Evolutionary conservation across 495 filamentous ascomycete species (phyloP).

Genomic region (Xylaria castorea): DNA sequence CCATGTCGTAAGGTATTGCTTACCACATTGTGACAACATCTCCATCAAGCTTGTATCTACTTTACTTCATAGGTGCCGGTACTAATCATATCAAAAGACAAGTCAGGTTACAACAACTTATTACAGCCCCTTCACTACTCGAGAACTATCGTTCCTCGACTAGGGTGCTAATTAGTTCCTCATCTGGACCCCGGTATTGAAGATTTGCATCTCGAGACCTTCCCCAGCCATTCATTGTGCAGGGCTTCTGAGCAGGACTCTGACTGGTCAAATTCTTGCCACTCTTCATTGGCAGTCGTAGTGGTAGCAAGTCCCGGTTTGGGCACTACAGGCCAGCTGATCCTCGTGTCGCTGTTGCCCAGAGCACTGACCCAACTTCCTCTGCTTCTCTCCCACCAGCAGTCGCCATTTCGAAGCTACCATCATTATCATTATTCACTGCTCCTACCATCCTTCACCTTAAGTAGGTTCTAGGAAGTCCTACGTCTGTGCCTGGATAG

Average conservation of each 20-base stretch:
- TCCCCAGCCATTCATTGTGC: constrained; percentile 50
- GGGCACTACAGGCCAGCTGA: constrained; percentile 38
- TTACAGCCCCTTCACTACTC: constrained; percentile 9
- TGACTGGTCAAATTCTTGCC: constrained; percentile 51
- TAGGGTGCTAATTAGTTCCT: constrained; percentile 28
- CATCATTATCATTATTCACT: constrained; percentile 18
- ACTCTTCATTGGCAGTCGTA: constrained; percentile 46
- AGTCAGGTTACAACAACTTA: background rate
- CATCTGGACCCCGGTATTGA: constrained; percentile 17
- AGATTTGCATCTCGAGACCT: constrained; percentile 24
- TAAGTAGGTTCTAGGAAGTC: background rate
- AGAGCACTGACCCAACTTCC: constrained; percentile 33
- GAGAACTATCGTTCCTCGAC: constrained; percentile 11
- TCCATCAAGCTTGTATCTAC: background rate
- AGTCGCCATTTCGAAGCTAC: constrained; percentile 11
- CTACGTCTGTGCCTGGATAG: constrained; percentile 1
- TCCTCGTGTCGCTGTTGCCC: constrained; percentile 39
- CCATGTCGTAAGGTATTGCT: background rate
- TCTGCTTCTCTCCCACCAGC: constrained; percentile 21
- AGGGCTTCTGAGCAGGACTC: constrained; percentile 42
- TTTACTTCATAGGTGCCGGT: background rate
- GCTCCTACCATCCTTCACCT: constrained; percentile 5
- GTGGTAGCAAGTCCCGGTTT: constrained; percentile 39
- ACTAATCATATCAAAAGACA: constrained; percentile 14
- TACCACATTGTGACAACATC: constrained; percentile 6